Conservation (phyloP, 257 asterid genomes). For the Jasminum sambac region DNA sequence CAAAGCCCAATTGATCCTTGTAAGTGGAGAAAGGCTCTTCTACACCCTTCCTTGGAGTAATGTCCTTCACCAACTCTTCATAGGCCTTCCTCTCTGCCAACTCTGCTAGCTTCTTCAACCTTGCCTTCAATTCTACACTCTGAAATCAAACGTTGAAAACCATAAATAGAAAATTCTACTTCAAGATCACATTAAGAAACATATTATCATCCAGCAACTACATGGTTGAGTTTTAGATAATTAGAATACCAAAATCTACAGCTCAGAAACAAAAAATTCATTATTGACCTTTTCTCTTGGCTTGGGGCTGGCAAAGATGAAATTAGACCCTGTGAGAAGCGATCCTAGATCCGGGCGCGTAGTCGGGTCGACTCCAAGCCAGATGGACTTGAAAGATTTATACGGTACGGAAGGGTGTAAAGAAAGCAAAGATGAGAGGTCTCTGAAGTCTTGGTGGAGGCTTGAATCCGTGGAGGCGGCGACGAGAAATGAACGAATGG, state of each 20-base stretch:
- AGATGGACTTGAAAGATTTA: constrained; percentile 58
- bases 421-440: constrained; percentile 54
- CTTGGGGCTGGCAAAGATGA: constrained; percentile 67
- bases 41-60: constrained; percentile 62
- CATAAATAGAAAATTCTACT: neutral
- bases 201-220: neutral
- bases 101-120: constrained; percentile 73
- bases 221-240: neutral
- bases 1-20: constrained; percentile 94
- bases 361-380: constrained; percentile 51
- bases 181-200: neutral
- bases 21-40: constrained; percentile 92
- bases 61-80: constrained; percentile 81
- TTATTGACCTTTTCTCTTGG: constrained; percentile 72
- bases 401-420: constrained; percentile 52
- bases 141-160: constrained; percentile 15
- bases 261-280: neutral
- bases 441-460: constrained; percentile 53
- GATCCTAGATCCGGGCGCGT: constrained; percentile 45
- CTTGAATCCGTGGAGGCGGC: constrained; percentile 45
- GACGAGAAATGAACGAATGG: constrained; percentile 53
- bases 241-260: neutral
- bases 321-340: constrained; percentile 53
- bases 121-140: constrained; percentile 74
- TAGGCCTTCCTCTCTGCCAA: constrained; percentile 81